Base-by-base conservation (phyloP, 106 monocot genomes). In the Dactylorhiza incarnata region DNA sequence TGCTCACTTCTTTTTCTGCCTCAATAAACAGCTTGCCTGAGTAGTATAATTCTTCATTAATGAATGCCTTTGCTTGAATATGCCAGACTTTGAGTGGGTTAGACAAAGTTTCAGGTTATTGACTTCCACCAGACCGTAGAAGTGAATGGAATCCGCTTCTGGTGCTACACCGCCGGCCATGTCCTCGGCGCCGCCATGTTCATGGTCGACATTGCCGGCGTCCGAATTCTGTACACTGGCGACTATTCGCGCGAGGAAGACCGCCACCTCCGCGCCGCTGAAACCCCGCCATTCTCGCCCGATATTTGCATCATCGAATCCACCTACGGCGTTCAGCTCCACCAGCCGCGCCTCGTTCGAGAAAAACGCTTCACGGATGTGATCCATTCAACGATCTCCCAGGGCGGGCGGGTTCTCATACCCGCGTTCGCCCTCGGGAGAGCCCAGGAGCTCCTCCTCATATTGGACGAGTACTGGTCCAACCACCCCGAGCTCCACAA, bases 91-190 rank as follows among this genome's bases (percentile, higher is more conserved):
- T 65, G 65, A 65, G 65, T 65, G 65, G 65, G 26, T 37, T 66
- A 26, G 66, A 66, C 45, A 69, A 69, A 13, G 71, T 49, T 77
- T 51, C 77, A 97, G 97, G 97, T 97, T 29, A 97, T 97, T 78
- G 91, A 97, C 59, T 97, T 97, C 80, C 97, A 97, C 81, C 97
- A 97, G 83, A 97, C 97, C 22, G 75, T 94, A 9, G 94, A 99
- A 82, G 94, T 99, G 69, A 99, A 94, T 81, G 99, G 99, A 2
- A 94, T 99, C 46, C 91, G 99, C 10, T 99, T 99, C 79, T 99
- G 99, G 99, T 99, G 99, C 80, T 99, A 99, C 68, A 99, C 99
- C 50, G 99, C 99, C 23, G 99, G 99, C 46, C 99, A 99, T 75
- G 99, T 99, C 17, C 89, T 99, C 4, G 99, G 99, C 59, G 99